Evolutionary conservation across 352 stramenopile genomes (phyloP).

Genomic region (Phytophthora hybrid): DNA sequence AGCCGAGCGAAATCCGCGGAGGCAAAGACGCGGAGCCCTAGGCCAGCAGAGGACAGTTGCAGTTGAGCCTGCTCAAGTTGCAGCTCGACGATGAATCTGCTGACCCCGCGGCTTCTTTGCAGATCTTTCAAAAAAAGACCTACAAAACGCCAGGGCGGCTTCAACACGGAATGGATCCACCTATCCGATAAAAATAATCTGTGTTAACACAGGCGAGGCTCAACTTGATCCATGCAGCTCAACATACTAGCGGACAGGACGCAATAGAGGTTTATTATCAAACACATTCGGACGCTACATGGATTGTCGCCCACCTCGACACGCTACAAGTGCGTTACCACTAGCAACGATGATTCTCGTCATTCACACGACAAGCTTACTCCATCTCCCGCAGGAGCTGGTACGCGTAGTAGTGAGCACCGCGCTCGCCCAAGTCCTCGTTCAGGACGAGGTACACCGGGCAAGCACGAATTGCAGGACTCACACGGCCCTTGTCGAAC

Average conservation of each 20-base stretch:
- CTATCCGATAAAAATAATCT: background rate
- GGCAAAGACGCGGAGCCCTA: background rate
- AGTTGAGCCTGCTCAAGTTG: background rate
- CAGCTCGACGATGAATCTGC: background rate
- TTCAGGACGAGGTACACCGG: constrained; percentile 88
- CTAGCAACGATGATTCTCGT: background rate
- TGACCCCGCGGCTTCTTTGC: background rate
- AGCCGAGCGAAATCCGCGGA: background rate
- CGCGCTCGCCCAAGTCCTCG: constrained; percentile 86
- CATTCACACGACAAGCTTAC: constrained; percentile 4
- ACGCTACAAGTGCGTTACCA: constrained; percentile 3
- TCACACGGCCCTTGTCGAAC: constrained; percentile 89
- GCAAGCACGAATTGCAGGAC: constrained; percentile 64
- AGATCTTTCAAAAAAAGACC: background rate
- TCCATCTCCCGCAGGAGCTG: constrained; percentile 46
- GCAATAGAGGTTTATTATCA: constrained; percentile 10
- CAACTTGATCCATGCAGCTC: background rate
- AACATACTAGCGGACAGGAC: background rate
- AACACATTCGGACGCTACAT: constrained; percentile 7
- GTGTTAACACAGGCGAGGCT: background rate
- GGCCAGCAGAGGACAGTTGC: background rate
- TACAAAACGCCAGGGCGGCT: background rate
- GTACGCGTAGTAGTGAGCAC: constrained; percentile 86
- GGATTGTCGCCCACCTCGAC: background rate
- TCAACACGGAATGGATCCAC: background rate